Evolutionary conservation across 106 monocot genomes (phyloP).

Genomic region (Dendrobium chrysotoxum): DNA sequence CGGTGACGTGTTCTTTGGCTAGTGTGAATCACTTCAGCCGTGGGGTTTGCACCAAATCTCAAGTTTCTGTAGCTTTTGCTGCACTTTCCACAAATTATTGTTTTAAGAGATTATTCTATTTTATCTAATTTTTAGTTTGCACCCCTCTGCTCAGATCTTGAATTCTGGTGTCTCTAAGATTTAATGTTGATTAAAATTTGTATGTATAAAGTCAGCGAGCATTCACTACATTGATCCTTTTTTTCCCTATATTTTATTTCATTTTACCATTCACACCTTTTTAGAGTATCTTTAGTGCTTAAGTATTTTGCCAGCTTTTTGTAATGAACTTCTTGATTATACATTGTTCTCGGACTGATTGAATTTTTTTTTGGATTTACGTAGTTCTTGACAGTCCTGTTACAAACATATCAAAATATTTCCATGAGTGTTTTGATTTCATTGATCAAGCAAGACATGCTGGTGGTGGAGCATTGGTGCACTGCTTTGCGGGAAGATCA

Average conservation of each 20-base stretch:
- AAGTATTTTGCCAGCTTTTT: background rate
- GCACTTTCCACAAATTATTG: background rate
- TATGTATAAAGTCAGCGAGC: background rate
- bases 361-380: background rate
- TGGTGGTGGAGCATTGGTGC: conserved; percentile 70
- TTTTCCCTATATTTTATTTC: background rate
- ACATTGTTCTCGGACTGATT: background rate
- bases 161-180: background rate
- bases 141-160: background rate
- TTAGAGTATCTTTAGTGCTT: background rate
- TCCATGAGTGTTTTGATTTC: conserved; percentile 80
- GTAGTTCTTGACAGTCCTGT: conserved; percentile 70
- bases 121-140: background rate
- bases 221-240: background rate
- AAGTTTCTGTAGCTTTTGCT: background rate
- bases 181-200: background rate
- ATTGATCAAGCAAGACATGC: conserved; percentile 62
- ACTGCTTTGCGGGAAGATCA: conserved; percentile 95
- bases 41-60: background rate
- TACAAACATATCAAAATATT: conserved; percentile 47
- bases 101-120: background rate
- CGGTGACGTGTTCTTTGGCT: no score
- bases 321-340: background rate
- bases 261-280: background rate
- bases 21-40: no score